These are phyloP conservation scores for Zygoascus biomembranicola DNA, from an alignment of 805 yeast genomes.

Conservation along the genomic window DNA sequence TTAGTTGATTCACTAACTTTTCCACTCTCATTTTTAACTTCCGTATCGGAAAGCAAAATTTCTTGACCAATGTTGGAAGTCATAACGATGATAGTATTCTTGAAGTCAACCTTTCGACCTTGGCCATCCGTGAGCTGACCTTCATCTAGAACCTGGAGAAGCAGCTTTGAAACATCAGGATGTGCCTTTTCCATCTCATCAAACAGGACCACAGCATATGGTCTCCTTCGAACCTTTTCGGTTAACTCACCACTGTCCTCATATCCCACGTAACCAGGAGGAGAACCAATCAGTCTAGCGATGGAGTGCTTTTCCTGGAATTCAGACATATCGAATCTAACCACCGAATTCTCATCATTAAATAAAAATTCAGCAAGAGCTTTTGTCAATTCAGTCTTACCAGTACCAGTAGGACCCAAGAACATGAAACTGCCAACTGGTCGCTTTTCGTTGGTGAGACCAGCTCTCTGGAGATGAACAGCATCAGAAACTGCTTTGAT, in stretches of 20 bases:
- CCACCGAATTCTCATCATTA: slow-evolving; percentile 78
- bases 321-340: slow-evolving; percentile 96
- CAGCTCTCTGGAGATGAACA: slow-evolving; percentile 93
- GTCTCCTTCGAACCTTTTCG: slow-evolving; percentile 91
- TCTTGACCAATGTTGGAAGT: slow-evolving; percentile 97
- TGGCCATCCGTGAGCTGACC: slow-evolving; percentile 92
- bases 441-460: slow-evolving; percentile 85
- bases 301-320: slow-evolving; percentile 92
- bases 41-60: slow-evolving; percentile 57
- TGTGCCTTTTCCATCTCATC: slow-evolving; percentile 98
- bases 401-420: slow-evolving; percentile 97
- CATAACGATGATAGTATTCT: slow-evolving; percentile 92
- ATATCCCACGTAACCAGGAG: slow-evolving; percentile 96
- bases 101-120: slow-evolving; percentile 89
- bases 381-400: slow-evolving; percentile 93
- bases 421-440: slow-evolving; percentile 97
- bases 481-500: slow-evolving; percentile 86
- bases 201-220: slow-evolving; percentile 84
- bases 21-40: slow-evolving; percentile 42
- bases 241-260: slow-evolving; percentile 92
- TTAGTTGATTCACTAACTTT: slow-evolving; percentile 47
- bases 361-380: slow-evolving; percentile 86
- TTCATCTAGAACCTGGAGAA: slow-evolving; percentile 89
- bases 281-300: slow-evolving; percentile 90
- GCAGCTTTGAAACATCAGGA: slow-evolving; percentile 83